Conservation (phyloP, 108 stramenopile genomes). For the Nannochloropsis gaditana region DNA sequence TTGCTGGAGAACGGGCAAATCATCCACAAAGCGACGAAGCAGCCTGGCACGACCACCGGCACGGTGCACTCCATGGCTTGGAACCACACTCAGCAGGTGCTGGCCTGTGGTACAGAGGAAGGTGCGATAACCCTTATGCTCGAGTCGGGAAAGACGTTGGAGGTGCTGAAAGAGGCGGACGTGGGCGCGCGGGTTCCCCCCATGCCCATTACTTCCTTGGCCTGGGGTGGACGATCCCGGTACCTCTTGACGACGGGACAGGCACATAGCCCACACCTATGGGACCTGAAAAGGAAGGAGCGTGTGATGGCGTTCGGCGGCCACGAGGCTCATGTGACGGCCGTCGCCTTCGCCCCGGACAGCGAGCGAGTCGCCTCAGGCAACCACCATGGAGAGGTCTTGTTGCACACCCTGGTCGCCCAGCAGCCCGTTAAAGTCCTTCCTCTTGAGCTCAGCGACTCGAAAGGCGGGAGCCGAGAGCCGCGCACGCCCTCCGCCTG, state of each 20-base stretch:
- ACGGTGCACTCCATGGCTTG: not conserved
- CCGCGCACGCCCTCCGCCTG: not conserved
- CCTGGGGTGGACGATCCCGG: not conserved
- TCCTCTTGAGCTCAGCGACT: not conserved
- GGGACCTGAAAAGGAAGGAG: not conserved
- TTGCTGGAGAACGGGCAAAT: not conserved
- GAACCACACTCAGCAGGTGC: not conserved
- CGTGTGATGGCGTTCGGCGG: not conserved
- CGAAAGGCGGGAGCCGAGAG: not conserved
- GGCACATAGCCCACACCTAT: not conserved
- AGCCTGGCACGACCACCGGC: not conserved
- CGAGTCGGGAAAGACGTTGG: slow-evolving; percentile 5
- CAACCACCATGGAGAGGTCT: not conserved
- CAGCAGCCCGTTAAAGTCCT: not conserved
- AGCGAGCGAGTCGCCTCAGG: not conserved
- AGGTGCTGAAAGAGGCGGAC: not conserved
- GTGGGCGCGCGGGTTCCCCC: not conserved
- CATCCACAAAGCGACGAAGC: slow-evolving; percentile 1
- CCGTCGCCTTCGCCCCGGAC: not conserved
- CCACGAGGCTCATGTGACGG: not conserved
- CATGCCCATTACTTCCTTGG: not conserved
- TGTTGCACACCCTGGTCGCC: not conserved
- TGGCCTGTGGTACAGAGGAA: not conserved
- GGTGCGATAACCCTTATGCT: slow-evolving; percentile 3
- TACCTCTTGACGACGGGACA: not conserved